Evolutionary conservation across 2,329 filamentous ascomycete genomes (phyloP), one percentile per base, ranked within the genome.

Genomic region (Acephala macrosclerotiorum): DNA sequence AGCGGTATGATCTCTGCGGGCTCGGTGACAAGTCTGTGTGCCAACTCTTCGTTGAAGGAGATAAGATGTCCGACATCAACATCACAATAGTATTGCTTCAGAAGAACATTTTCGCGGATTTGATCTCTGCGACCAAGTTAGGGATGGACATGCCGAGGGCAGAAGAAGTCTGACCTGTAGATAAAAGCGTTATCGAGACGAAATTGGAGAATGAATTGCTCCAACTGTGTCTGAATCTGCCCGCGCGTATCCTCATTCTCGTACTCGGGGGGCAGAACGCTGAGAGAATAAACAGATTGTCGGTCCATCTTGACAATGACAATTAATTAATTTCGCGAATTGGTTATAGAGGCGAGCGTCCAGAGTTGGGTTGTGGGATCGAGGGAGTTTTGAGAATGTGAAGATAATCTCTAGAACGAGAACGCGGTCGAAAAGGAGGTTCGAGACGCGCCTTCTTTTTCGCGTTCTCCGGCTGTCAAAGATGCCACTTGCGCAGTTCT

Each of bases 71-170:
- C 93, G 73, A 99, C 93, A 78, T 99, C 94, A 77, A 99, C 88
- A 78, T 99, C 95, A 82, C 96, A 97, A 79, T 91, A 97, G 81
- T 94, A 98, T 74, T 94, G 94, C 78, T 97, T 96, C 49, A 97
- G 85, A 1, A 98, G 86, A 8, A 96, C 94, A 81, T 99, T 99
- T 77, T 98, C 94, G 74, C 93, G 89, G 66, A 99, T 87, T 80
- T 98, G 96, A 75, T 98, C 95, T 86, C 96, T 96, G 73, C 18
- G 18, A 18, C 1, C 40, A 25, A 2, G 53, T 83, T 66, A 83
- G 77, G n/a, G 22, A 35, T 7, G 12, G 20, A n/a, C 11, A 22
- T 49, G 16, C 55, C 36, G 40, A n/a, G 29, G 18, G 33, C 26
- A 12, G 35, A 22, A 47, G n/a, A 22, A 36, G 45, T 67, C 80